A percentile compares a stretch with the other conserved stretches of the same genome.
Conservation (phyloP, 352 stramenopile genomes). For the Elongisporangium senticosum region DNA sequence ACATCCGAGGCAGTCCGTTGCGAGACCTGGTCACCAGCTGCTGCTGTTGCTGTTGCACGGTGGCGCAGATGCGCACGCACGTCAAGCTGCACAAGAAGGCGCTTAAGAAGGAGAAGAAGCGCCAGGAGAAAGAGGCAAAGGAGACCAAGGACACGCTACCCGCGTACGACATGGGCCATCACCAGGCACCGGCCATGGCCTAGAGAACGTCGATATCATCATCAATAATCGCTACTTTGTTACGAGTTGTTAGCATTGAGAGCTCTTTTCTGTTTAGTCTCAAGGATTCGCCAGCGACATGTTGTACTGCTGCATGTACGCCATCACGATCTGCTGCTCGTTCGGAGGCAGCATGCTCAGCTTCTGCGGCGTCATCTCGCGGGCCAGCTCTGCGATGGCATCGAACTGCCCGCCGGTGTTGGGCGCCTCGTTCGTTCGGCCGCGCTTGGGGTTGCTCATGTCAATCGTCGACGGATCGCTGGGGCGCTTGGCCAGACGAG, state of each 20-base stretch:
- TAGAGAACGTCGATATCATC: no score
- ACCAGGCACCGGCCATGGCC: no score
- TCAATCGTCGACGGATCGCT: constrained; percentile 13
- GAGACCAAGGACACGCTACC: no score
- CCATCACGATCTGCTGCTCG: constrained; percentile 69
- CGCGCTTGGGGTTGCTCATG: constrained; percentile 13
- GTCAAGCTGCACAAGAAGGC: no score
- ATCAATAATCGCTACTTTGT: neutral
- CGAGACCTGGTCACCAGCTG: no score
- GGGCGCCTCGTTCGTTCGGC: constrained; percentile 10
- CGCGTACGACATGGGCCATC: no score
- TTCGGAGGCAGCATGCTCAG: constrained; percentile 72
- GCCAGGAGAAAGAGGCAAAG: no score
- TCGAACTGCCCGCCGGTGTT: constrained; percentile 34
- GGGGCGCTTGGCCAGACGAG: constrained; percentile 41
- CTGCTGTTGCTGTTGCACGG: no score
- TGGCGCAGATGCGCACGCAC: no score
- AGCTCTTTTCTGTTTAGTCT: neutral
- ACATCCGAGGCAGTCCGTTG: no score
- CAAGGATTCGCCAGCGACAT: constrained; percentile 28
- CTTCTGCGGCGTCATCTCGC: constrained; percentile 79
- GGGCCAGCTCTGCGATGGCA: constrained; percentile 61
- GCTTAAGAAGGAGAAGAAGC: no score
- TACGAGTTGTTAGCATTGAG: neutral
- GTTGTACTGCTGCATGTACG: constrained; percentile 82